These are phyloP conservation scores for Eutypa lata DNA, from an alignment of 2,329 filamentous ascomycete species.

Conservation along the genomic window DNA sequence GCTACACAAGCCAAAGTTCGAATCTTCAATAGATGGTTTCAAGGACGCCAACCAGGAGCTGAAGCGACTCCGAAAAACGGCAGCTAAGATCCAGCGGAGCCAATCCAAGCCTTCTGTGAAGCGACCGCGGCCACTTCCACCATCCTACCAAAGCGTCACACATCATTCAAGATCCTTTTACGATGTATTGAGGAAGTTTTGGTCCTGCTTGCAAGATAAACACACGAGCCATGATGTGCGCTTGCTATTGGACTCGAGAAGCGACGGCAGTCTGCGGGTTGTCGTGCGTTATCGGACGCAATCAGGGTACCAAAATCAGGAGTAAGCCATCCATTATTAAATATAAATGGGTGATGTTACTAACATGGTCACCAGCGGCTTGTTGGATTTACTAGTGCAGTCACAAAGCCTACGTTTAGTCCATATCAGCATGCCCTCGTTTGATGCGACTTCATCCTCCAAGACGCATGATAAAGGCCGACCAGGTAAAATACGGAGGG, in stretches of 20 bases:
- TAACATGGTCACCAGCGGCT: constrained; percentile 1
- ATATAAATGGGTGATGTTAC: too few species aligned
- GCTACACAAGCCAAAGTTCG: constrained; percentile 7
- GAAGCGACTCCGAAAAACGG: constrained; percentile 10
- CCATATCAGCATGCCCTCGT: constrained; percentile 2
- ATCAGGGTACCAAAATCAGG: not conserved
- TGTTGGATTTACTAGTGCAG: constrained; percentile 5
- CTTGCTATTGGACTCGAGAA: constrained; percentile 3
- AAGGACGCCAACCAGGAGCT: constrained; percentile 11
- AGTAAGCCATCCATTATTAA: too few species aligned
- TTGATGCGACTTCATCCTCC: not conserved
- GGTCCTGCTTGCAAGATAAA: constrained; percentile 9
- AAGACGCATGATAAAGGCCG: not conserved
- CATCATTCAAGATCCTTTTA: constrained; percentile 9
- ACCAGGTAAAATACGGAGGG: not conserved
- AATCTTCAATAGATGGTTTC: constrained; percentile 4
- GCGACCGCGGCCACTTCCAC: constrained; percentile 1
- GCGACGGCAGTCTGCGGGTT: constrained; percentile 3
- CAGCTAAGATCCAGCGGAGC: constrained; percentile 5
- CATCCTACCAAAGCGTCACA: not conserved
- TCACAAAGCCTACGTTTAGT: constrained; percentile 5
- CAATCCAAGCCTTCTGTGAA: not conserved
- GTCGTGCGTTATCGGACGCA: constrained; percentile 5
- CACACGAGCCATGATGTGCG: constrained; percentile 9
- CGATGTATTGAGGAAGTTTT: constrained; percentile 6